phyloP scores from a whole-genome alignment of 192 early-diverging fungal genomes.

The Umbelopsis ramanniana region DNA sequence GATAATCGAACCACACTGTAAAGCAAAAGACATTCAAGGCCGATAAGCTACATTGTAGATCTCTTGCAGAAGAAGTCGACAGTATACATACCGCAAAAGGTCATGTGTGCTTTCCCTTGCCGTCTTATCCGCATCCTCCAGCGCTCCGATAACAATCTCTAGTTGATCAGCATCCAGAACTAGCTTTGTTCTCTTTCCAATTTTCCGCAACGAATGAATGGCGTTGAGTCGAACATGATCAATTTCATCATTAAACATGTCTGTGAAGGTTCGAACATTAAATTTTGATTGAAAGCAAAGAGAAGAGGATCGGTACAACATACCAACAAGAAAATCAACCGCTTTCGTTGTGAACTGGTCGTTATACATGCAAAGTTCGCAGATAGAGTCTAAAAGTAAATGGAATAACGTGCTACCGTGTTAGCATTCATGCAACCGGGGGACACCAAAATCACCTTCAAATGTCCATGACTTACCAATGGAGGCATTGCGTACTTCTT shows the following conservation, averaged over 20 bases:
- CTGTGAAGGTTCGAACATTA: conserved; percentile 41
- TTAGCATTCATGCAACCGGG: not conserved
- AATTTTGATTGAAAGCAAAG: no score
- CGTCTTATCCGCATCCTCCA: conserved; percentile 72
- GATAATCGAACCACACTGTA: conserved; percentile 53
- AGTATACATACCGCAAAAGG: conserved; percentile 63
- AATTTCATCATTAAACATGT: conserved; percentile 98
- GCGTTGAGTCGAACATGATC: conserved; percentile 83
- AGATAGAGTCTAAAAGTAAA: conserved; percentile 70
- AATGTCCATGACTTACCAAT: conserved; percentile 61
- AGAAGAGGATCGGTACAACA: not conserved
- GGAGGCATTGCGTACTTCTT: conserved; percentile 82
- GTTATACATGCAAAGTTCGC: conserved; percentile 74
- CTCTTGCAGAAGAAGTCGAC: not conserved
- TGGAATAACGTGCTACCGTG: not conserved
- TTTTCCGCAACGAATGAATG: conserved; percentile 72
- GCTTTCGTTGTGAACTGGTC: conserved; percentile 73
- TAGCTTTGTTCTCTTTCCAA: conserved; percentile 63
- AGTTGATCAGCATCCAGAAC: conserved; percentile 76
- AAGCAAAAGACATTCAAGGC: not conserved
- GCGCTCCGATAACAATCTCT: conserved; percentile 69
- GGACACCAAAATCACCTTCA: not conserved
- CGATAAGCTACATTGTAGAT: not conserved
- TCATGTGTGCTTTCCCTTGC: conserved; percentile 77
- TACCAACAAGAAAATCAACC: conserved; percentile 81